Evolutionary conservation across 2,329 filamentous ascomycete species (phyloP).

Genomic region (Oidium heveae): DNA sequence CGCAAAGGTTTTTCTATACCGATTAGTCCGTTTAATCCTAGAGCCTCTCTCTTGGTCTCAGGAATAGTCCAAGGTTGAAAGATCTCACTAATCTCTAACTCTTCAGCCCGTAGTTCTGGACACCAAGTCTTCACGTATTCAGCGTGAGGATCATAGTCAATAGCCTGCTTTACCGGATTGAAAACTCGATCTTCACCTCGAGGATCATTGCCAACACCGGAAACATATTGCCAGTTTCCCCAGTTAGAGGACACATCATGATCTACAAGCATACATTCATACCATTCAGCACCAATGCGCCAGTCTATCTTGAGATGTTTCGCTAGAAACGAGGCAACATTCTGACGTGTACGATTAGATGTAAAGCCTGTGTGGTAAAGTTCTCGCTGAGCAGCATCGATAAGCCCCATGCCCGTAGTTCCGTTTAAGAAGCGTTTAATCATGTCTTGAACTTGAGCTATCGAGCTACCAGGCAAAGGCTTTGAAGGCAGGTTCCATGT

Average conservation of each 20-base stretch:
- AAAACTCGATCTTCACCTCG: conserved; percentile 43
- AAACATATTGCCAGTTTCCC: conserved; percentile 65
- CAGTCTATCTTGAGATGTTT: conserved; percentile 57
- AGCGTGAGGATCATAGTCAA: conserved; percentile 49
- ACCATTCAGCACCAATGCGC: conserved; percentile 63
- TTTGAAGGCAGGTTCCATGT: conserved; percentile 5
- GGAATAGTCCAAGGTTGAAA: conserved; percentile 45
- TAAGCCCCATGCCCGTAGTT: conserved; percentile 48
- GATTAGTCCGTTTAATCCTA: conserved; percentile 29
- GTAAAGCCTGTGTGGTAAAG: conserved; percentile 54
- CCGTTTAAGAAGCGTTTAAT: conserved; percentile 38
- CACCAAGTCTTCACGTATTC: conserved; percentile 52
- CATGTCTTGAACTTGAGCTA: conserved; percentile 21
- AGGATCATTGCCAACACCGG: conserved; percentile 59
- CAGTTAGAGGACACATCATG: conserved; percentile 57
- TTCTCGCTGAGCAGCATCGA: conserved; percentile 55
- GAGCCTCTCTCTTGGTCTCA: conserved; percentile 27
- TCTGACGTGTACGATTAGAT: conserved; percentile 50
- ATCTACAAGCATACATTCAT: conserved; percentile 48
- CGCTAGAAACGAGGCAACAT: conserved; percentile 47
- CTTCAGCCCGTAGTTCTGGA: conserved; percentile 28
- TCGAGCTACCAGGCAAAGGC: conserved; percentile 8
- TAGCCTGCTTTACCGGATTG: conserved; percentile 59
- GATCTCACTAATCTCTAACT: conserved; percentile 23
- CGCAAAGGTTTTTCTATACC: conserved; percentile 45